Base-by-base conservation (phyloP, 176 grass and related monocot species). In the Paspalum vaginatum region DNA sequence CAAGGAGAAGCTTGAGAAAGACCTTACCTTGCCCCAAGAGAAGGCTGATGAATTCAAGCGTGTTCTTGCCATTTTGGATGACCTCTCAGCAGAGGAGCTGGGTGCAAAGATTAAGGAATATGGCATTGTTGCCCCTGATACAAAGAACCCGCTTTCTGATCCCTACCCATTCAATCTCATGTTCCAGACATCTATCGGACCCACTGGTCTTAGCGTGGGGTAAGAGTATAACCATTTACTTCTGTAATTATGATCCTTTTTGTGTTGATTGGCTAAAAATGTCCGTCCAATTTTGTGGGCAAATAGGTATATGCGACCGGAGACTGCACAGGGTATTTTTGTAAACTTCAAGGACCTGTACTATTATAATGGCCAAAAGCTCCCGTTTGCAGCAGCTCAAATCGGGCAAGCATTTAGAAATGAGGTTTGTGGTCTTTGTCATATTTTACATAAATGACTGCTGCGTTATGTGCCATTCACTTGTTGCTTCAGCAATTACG, bases 161-260 rank as follows among this genome's bases (percentile, higher is more conserved):
- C 93, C 93, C 15, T 96, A 93, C 32, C 93, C 93, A 39, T 96
- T 96, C 77, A 93, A 96, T 81, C 90, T 96, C 68, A 96, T 96
- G 90, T 96, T 96, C 65, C 87, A 96, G 76, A 96, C 90, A 60
- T 96, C 90, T 67, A 93, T 96, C 76, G 93, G 93, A 17, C 93
- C 90, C 73, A 89, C 90, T 75, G 87, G 93, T 41, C 88, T 96
- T 68, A 85, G 26, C 2, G 75, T 91, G 8, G 93, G 93, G 93
- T 96, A 84, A 90, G 87, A 39, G 82, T 14, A 51, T 89, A 41
- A 47, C 8, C 76, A 63, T 54, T 54, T 22, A 14, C 44, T 8
- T 75, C 26, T 56, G 8, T 66, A 39, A 59, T 68, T 39, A 39
- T 81, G 40, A 32, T 38, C 74, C 16, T 11, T 68, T 79, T 13